Evolutionary conservation across 108 stramenopile genomes (phyloP).

Genomic region (Cyclotella sp.): DNA sequence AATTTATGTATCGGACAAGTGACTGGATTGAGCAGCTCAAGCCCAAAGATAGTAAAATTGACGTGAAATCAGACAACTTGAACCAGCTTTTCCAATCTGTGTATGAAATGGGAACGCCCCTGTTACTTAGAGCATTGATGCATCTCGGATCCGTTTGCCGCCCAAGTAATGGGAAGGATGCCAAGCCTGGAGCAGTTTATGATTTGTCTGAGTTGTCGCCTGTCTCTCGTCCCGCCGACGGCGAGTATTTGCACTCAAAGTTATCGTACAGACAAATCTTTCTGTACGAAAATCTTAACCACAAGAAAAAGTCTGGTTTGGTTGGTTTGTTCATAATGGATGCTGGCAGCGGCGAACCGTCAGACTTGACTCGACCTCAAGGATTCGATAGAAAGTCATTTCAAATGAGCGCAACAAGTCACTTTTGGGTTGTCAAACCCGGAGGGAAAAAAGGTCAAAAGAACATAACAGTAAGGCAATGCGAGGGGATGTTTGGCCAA

Average conservation of each 20-base stretch:
- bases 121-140: conserved; percentile 77
- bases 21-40: conserved; percentile 67
- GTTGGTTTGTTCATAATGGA: conserved; percentile 76
- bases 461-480: conserved; percentile 69
- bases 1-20: conserved; percentile 64
- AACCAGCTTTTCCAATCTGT: conserved; percentile 87
- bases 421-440: conserved; percentile 86
- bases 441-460: conserved; percentile 61
- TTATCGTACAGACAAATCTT: conserved; percentile 82
- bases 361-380: conserved; percentile 59
- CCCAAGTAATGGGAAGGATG: conserved; percentile 35
- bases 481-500: conserved; percentile 69
- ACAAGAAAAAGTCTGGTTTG: conserved; percentile 72
- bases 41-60: conserved; percentile 40
- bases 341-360: conserved; percentile 55
- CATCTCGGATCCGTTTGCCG: conserved; percentile 88
- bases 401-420: conserved; percentile 61
- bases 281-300: conserved; percentile 76
- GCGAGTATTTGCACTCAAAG: conserved; percentile 66
- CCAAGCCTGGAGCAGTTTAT: conserved; percentile 60
- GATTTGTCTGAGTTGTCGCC: conserved; percentile 64
- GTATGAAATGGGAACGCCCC: conserved; percentile 88
- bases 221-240: conserved; percentile 65
- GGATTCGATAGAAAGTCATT: conserved; percentile 47
- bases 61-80: conserved; percentile 54